These are phyloP conservation scores for Eucalyptus erythrocorys DNA, from an alignment of 345 rosid species.

Conservation along the genomic window DNA sequence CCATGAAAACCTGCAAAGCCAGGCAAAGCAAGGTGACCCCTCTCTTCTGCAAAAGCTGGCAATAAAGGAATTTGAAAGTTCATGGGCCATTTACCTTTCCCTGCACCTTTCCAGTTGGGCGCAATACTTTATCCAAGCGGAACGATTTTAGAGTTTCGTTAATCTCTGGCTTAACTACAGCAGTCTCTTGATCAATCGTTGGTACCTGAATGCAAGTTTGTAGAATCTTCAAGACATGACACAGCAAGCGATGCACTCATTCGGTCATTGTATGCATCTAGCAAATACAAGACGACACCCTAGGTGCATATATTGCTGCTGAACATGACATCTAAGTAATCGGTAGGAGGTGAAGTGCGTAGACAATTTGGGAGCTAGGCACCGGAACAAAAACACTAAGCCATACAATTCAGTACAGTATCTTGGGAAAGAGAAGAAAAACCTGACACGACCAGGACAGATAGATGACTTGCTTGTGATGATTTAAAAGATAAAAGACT, in stretches of 20 bases:
- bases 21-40: background rate
- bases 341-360: background rate
- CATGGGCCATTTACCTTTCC: slow-evolving; percentile 42
- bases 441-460: background rate
- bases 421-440: background rate
- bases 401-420: background rate
- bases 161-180: slow-evolving; percentile 49
- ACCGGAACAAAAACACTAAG: background rate
- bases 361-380: background rate
- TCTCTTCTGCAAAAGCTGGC: background rate
- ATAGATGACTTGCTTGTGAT: background rate
- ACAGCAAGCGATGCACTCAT: background rate
- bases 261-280: background rate
- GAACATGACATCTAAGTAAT: background rate
- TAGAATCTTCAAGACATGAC: background rate
- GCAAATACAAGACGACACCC: background rate
- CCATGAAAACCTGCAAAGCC: slow-evolving; percentile 61
- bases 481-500: background rate
- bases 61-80: background rate
- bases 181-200: slow-evolving; percentile 60
- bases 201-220: slow-evolving; percentile 35
- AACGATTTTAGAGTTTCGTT: slow-evolving; percentile 43
- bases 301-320: background rate
- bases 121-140: slow-evolving; percentile 58
- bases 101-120: slow-evolving; percentile 48